Conservation (phyloP, 768 basidiomycete species). For the Neoboletus brunneissimus region DNA sequence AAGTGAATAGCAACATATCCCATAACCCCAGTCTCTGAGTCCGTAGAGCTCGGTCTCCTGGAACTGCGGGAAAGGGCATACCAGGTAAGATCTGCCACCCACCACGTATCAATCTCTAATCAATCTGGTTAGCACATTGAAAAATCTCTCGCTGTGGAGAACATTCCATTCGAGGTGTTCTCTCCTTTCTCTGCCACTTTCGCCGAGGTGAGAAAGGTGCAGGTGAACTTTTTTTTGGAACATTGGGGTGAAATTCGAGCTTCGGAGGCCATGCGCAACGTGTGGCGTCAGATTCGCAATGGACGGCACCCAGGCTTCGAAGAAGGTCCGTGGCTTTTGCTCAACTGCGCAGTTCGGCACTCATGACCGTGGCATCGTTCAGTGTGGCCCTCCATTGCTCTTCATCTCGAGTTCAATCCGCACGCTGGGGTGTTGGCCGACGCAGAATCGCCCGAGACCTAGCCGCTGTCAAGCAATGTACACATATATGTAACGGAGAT, state of each 20-base stretch:
- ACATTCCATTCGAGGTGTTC: conserved; percentile 84
- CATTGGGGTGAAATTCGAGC: conserved; percentile 81
- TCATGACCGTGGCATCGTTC: conserved; percentile 7
- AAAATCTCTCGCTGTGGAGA: conserved; percentile 70
- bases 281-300: conserved; percentile 82
- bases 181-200: conserved; percentile 81
- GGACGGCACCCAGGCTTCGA: conserved; percentile 87
- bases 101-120: neutral
- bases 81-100: conserved; percentile 28
- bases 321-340: conserved; percentile 51
- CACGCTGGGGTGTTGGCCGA: conserved; percentile 27
- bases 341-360: neutral
- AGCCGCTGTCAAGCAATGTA: neutral
- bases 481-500: conserved; percentile 4
- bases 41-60: conserved; percentile 62
- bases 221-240: conserved; percentile 74
- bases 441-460: conserved; percentile 16
- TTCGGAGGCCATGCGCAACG: conserved; percentile 79
- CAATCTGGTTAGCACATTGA: conserved; percentile 58
- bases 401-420: conserved; percentile 60
- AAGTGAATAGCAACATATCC: conserved; percentile 26
- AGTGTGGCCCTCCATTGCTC: conserved; percentile 70
- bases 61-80: conserved; percentile 76
- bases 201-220: conserved; percentile 77
- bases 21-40: neutral